Evolutionary conservation across 331 rosid genomes (phyloP).

Genomic region (Rosa hybrid): DNA sequence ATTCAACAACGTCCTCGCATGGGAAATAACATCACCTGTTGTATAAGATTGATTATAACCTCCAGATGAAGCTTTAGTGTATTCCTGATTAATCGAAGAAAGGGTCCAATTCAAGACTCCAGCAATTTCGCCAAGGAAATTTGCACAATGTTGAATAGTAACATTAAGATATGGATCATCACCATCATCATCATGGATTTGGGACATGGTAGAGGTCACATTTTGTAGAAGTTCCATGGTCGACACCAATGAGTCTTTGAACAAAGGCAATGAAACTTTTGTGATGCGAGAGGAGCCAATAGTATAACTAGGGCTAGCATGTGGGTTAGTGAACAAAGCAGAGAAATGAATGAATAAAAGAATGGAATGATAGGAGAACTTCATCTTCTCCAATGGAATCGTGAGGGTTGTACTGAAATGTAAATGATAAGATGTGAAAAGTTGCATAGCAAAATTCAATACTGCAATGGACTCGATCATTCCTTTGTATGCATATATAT

Average conservation of each 20-base stretch:
- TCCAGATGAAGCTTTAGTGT: not conserved
- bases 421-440: not conserved
- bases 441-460: not conserved
- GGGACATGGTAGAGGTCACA: conserved; percentile 3
- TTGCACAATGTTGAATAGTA: conserved; percentile 2
- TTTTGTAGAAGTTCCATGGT: conserved; percentile 17
- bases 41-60: not conserved
- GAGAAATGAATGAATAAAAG: conserved; percentile 4
- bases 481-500: not conserved
- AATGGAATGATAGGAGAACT: conserved; percentile 2
- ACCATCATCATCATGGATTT: not conserved
- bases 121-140: conserved; percentile 3
- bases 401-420: not conserved
- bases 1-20: conserved; percentile 11
- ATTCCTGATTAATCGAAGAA: not conserved
- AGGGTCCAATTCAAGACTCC: conserved; percentile 17
- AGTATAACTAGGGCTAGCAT: not conserved
- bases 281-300: not conserved
- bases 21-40: conserved; percentile 14
- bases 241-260: conserved; percentile 3
- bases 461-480: not conserved
- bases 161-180: not conserved
- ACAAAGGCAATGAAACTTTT: not conserved
- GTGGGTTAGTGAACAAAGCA: not conserved
- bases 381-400: not conserved